Conservation (phyloP, 768 basidiomycete species). For the Leccinum boreale region DNA sequence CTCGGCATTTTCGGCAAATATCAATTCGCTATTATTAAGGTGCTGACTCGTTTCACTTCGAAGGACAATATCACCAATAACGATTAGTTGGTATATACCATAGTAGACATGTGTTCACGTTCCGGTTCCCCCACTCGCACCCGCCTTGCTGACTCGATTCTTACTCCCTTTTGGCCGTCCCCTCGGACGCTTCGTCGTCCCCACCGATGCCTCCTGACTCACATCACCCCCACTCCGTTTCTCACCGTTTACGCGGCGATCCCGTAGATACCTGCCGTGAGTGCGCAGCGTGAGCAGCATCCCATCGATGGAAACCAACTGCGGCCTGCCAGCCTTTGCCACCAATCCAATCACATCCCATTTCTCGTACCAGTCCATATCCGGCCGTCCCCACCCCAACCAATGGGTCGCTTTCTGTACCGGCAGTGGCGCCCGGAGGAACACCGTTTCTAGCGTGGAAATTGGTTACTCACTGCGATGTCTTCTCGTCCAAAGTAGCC, state of each 20-base stretch:
- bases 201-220: conserved; percentile 28
- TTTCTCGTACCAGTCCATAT: conserved; percentile 2
- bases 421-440: conserved; percentile 3
- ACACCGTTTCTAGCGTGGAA: conserved; percentile 10
- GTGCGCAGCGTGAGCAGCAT: conserved; percentile 14
- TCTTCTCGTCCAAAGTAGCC: conserved; percentile 68
- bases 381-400: not conserved
- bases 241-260: conserved; percentile 55
- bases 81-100: not conserved
- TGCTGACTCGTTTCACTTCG: not conserved
- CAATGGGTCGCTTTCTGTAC: conserved; percentile 1
- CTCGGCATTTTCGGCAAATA: not conserved
- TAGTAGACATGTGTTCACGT: not conserved
- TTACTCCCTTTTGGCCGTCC: conserved; percentile 73
- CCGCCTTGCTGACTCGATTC: conserved; percentile 36
- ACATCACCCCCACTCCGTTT: conserved; percentile 28
- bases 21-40: not conserved
- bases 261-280: conserved; percentile 52
- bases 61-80: not conserved
- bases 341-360: not conserved
- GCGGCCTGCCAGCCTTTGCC: not conserved
- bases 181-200: conserved; percentile 49
- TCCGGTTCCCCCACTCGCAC: conserved; percentile 4
- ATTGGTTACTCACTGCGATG: conserved; percentile 42
- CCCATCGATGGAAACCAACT: conserved; percentile 1